Evolutionary conservation across 495 filamentous ascomycete genomes (phyloP).

Genomic region (Aspergillus affinis): DNA sequence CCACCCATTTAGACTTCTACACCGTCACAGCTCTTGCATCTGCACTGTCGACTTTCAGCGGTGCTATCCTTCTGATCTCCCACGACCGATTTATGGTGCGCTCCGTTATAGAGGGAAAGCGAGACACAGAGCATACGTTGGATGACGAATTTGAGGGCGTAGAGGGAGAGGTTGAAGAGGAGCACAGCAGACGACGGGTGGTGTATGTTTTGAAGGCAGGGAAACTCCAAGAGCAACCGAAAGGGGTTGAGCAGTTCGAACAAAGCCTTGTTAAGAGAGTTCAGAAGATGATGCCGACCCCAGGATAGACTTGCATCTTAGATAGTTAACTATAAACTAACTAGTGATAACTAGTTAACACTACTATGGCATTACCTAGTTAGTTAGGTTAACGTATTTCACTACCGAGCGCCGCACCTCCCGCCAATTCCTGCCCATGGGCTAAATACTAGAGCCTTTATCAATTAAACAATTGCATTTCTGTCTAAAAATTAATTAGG

Average conservation of each 20-base stretch:
- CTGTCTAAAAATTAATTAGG: no score
- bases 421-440: no score
- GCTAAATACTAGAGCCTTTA: no score
- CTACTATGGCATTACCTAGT: no score
- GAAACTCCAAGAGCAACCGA: slow-evolving; percentile 52
- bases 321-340: no score
- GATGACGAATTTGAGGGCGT: slow-evolving; percentile 52
- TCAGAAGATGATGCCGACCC: slow-evolving; percentile 36
- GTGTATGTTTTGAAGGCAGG: slow-evolving; percentile 62
- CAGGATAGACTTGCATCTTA: slow-evolving; percentile 1
- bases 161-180: slow-evolving; percentile 47
- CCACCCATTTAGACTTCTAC: slow-evolving; percentile 81
- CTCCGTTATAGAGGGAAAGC: slow-evolving; percentile 64
- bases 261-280: slow-evolving; percentile 59
- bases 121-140: slow-evolving; percentile 38
- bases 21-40: slow-evolving; percentile 68
- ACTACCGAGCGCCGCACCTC: no score
- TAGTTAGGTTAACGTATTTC: no score
- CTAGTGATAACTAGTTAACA: no score
- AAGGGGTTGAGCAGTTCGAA: slow-evolving; percentile 66
- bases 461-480: no score
- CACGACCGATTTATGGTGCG: slow-evolving; percentile 78
- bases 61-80: slow-evolving; percentile 69
- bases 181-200: slow-evolving; percentile 47
- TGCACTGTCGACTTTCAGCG: slow-evolving; percentile 63